A percentile compares a stretch with the other conserved stretches of the same genome.
These are phyloP conservation scores for Kodamaea sagamina DNA, from an alignment of 805 yeast genomes.

Conservation along the genomic window DNA sequence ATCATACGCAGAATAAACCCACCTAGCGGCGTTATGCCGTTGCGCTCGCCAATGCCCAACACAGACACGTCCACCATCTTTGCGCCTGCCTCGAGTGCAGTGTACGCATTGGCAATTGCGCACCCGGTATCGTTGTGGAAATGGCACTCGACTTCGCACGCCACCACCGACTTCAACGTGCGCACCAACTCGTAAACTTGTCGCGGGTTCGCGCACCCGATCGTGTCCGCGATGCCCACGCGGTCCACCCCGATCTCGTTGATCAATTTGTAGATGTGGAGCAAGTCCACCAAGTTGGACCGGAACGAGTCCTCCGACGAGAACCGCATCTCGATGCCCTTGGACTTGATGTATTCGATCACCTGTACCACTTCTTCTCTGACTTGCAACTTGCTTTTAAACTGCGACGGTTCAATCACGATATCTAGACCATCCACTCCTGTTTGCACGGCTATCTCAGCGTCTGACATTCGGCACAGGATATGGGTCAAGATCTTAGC, in stretches of 20 bases:
- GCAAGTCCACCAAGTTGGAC: slow-evolving; percentile 59
- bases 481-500: slow-evolving; percentile 61
- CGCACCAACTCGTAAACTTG: slow-evolving; percentile 61
- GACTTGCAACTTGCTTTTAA: slow-evolving; percentile 61
- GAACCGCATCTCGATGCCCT: slow-evolving; percentile 60
- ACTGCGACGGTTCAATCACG: slow-evolving; percentile 60
- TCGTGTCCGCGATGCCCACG: slow-evolving; percentile 66
- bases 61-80: slow-evolving; percentile 59
- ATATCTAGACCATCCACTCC: slow-evolving; percentile 67
- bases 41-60: slow-evolving; percentile 64
- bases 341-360: slow-evolving; percentile 59
- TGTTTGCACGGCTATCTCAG: slow-evolving; percentile 59
- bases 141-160: slow-evolving; percentile 62
- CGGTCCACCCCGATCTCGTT: slow-evolving; percentile 63
- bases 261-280: slow-evolving; percentile 60
- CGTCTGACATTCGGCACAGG: slow-evolving; percentile 64
- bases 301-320: slow-evolving; percentile 62
- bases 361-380: slow-evolving; percentile 59
- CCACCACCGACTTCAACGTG: slow-evolving; percentile 56
- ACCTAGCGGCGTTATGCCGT: slow-evolving; percentile 63
- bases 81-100: slow-evolving; percentile 65
- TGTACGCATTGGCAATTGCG: slow-evolving; percentile 63
- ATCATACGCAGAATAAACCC: slow-evolving; percentile 66
- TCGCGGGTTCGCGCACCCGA: slow-evolving; percentile 65
- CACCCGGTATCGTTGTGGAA: slow-evolving; percentile 67